Base-by-base conservation (phyloP, 2,329 filamentous ascomycete species). In the Xylariales sp. region DNA sequence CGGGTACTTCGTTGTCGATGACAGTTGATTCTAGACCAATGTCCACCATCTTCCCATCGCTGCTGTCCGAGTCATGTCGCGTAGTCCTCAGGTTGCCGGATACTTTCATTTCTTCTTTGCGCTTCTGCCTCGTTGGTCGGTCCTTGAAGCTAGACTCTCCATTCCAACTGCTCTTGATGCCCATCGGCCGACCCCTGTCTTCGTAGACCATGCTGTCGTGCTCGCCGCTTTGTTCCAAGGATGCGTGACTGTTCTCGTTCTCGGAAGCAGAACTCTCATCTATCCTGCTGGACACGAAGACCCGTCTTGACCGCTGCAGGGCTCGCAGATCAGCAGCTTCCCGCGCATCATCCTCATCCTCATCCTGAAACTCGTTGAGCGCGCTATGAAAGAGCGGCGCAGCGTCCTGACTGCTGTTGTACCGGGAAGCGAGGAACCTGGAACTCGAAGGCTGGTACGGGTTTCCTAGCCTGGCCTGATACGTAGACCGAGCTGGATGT, bases 241-340 rank as follows among this genome's bases (percentile, higher is more conserved):
- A 77, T 33, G 66, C 68, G 53, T 74, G 68, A 58, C 78, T 79
- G n/a, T 66, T 75, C 39, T 84, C 83, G 31, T 85, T 81, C 38
- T 93, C 89, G 3, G 85, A 80, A 52, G 94, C 90, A 2, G 85
- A 84, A 47, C 89, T 95, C 51, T 95, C 89, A 27, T 86, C 87
- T 37, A 96, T 68, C 52, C 86, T 81, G 62, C 86, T 88, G 11
- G 84, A 82, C 11, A 88, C 88, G 57, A 96, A 91, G 44, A 95
- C 87, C 34, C 90, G 79, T 52, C 93, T 79, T 50, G 91, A 97
- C 52, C 85, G 78, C 63, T 97, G 90, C 43, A 98, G 70, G 5
- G 91, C 91, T 64, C 90, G 94, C 51, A 93, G 82, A 64, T 97
- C 93, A n/a, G 89, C 89, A 24, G 91, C 87, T 58, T 97, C 91